A percentile compares a stretch with the other conserved stretches of the same genome.
phyloP scores from a whole-genome alignment of 495 filamentous ascomycete species.

The Podospora pseudopauciseta region DNA sequence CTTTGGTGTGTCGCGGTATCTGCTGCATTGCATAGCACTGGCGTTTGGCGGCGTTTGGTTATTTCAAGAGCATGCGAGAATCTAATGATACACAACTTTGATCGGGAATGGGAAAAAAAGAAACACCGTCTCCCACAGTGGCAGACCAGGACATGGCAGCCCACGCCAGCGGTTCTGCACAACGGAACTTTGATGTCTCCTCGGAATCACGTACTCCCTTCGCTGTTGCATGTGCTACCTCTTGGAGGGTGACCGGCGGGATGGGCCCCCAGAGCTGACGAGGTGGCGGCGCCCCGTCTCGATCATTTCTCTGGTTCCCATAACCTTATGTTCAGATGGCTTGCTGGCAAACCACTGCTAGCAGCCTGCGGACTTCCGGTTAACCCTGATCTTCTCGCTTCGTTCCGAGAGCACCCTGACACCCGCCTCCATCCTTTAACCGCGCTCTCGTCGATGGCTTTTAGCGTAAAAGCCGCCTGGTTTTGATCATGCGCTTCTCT shows the following conservation, averaged over 20 bases:
- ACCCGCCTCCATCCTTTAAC: not conserved
- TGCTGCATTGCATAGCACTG: slow-evolving; percentile 22
- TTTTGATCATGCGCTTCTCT: not conserved
- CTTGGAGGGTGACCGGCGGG: not conserved
- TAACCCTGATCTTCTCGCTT: not conserved
- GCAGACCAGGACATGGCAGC: not conserved
- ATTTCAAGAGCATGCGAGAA: not conserved
- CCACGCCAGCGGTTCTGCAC: not conserved
- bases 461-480: not conserved
- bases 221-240: not conserved
- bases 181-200: not conserved
- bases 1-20: not conserved
- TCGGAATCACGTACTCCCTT: not conserved
- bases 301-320: not conserved
- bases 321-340: not conserved
- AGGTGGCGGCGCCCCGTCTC: not conserved
- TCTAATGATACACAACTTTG: not conserved
- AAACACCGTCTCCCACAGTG: not conserved
- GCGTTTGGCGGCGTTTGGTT: slow-evolving; percentile 17
- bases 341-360: not conserved
- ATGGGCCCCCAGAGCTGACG: not conserved
- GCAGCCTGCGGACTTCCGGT: not conserved
- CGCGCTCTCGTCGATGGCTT: not conserved
- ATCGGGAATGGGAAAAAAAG: not conserved
- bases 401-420: not conserved